Evolutionary conservation across 1,284 basidiomycete species (phyloP), one percentile per base, ranked within the genome.

Genomic region (Ganoderma multipileum): DNA sequence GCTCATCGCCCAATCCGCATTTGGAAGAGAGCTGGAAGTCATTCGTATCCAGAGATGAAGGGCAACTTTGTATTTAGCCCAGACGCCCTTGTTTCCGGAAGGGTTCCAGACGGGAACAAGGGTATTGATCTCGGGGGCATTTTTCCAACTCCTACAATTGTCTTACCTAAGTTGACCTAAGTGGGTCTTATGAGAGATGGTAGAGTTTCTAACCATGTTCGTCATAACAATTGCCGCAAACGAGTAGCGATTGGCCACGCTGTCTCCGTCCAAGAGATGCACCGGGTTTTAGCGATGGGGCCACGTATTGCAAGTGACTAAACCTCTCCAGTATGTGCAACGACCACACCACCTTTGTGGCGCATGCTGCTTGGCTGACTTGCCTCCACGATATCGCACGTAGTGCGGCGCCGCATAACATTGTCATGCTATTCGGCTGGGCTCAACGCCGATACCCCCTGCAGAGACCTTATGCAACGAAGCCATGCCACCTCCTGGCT

Each of bases 51-150:
- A 28, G 58, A 61, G 55, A 68, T 54, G 54, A 63, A 64, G 52
- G 41, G 54, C 55, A 66, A 68, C 64, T 64, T 68, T 72, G 71
- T 72, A 52, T 54, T 67, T 36, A 58, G 38, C 36, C 55, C 58
- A 41, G 47, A 41, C 61, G 47, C 67, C 60, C 47, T 68, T 68
- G 30, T 57, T 60, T 18, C 57, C 60, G 65, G 60, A 65, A 52
- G 64, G 62, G 63, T 62, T 69, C 67, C 39, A 42, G 63, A 62
- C 36, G 61, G 65, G 69, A 50, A 72, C 71, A 70, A 72, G 61
- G 69, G 42, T 55, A 68, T 69, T 67, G 67, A 67, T 68, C 68
- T 62, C 65, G 61, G 65, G 65, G 64, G 61, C 61, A 68, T 47
- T 60, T 50, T 55, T 66, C 47, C 28, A 54, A 60, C 52, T 67